Conservation (phyloP, 2,329 filamentous ascomycete genomes). For the Didymella keratinophila region DNA sequence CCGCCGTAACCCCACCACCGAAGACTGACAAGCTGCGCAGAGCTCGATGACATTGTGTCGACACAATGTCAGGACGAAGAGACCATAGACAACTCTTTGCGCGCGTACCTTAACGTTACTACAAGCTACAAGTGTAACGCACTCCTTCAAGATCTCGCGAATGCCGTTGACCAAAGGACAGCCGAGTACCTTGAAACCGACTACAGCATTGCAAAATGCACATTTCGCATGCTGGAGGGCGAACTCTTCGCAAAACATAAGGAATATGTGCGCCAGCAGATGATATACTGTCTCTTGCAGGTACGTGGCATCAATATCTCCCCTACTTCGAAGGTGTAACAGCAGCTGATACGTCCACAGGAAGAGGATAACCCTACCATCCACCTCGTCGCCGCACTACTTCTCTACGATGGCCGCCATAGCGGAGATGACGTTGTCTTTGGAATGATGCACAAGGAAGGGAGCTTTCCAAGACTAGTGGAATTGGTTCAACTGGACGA, state of each 20-base stretch:
- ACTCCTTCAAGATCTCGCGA: conserved; percentile 3
- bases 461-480: conserved; percentile 82
- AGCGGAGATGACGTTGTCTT: conserved; percentile 81
- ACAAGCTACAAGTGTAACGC: conserved; percentile 70
- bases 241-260: conserved; percentile 75
- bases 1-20: conserved; percentile 36
- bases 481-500: conserved; percentile 76
- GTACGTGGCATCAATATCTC: conserved; percentile 47
- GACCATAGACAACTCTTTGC: conserved; percentile 83
- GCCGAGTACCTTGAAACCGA: conserved; percentile 78
- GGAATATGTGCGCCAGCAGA: conserved; percentile 90
- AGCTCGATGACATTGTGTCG: conserved; percentile 71
- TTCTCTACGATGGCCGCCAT: conserved; percentile 84
- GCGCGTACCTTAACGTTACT: conserved; percentile 82
- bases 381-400: conserved; percentile 81
- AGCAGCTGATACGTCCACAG: conserved; percentile 55
- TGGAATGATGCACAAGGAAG: conserved; percentile 85
- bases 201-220: conserved; percentile 81
- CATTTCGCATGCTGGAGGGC: conserved; percentile 79
- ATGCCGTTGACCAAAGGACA: conserved; percentile 43
- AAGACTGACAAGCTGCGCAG: conserved; percentile 53
- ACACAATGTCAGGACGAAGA: conserved; percentile 67
- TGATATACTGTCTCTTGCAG: conserved; percentile 86
- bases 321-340: neutral
- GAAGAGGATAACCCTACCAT: conserved; percentile 85